phyloP scores from a whole-genome alignment of 2,329 filamentous ascomycete genomes.

The Aureobasidium subglaciale region DNA sequence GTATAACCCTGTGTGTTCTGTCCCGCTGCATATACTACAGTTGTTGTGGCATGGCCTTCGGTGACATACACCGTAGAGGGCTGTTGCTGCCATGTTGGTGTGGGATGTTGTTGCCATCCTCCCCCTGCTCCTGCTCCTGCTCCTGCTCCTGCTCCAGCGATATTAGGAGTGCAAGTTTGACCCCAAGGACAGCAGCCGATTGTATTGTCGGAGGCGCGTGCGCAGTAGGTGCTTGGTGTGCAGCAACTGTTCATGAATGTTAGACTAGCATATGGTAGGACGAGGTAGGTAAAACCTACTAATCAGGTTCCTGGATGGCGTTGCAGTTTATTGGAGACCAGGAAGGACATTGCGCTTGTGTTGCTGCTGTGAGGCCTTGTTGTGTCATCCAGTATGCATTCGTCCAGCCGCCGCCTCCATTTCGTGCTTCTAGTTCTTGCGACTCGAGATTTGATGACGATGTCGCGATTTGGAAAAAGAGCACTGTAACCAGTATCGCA shows the following conservation, averaged over 20 bases:
- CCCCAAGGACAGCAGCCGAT: constrained; percentile 30
- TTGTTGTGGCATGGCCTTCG: constrained; percentile 15
- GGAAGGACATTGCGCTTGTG: constrained; percentile 29
- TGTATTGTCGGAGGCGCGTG: constrained; percentile 24
- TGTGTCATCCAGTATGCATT: constrained; percentile 6
- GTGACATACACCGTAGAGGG: constrained; percentile 20
- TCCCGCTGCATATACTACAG: constrained; percentile 19
- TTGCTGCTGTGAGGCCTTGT: constrained; percentile 26
- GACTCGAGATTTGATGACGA: not conserved
- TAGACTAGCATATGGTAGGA: too few species aligned
- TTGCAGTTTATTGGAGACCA: constrained; percentile 35
- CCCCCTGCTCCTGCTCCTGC: constrained; percentile 16
- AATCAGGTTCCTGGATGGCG: constrained; percentile 35
- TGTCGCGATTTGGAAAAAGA: too few species aligned
- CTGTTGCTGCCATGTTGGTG: constrained; percentile 18
- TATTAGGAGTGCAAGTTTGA: constrained; percentile 24
- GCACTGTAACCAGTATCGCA: not conserved
- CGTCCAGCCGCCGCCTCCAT: not conserved
- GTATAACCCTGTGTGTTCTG: not conserved
- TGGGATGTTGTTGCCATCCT: constrained; percentile 8
- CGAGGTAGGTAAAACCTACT: constrained; percentile 26
- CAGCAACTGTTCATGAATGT: constrained; percentile 25
- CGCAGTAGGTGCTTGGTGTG: constrained; percentile 26
- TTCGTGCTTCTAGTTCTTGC: not conserved
- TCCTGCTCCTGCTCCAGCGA: constrained; percentile 12